Percentiles rank a stretch among this genome's conserved stretches.
phyloP scores from a whole-genome alignment of 2,329 filamentous ascomycete genomes.

The Colletotrichum caudatum region DNA sequence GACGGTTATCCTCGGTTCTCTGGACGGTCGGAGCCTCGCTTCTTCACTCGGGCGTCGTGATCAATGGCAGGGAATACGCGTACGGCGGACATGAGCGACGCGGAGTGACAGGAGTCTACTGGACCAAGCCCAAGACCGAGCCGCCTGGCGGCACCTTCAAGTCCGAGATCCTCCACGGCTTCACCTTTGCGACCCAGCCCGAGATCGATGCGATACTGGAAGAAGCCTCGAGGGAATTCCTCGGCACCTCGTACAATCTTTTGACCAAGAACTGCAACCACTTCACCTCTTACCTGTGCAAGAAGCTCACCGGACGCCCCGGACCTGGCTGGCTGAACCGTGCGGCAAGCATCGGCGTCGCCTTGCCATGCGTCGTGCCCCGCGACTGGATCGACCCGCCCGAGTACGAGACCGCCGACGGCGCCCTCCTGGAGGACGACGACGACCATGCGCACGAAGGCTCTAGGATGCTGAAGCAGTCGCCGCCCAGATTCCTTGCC shows the following conservation, averaged over 20 bases:
- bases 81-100: slow-evolving; percentile 83
- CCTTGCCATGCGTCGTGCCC: slow-evolving; percentile 84
- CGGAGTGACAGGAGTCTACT: slow-evolving; percentile 83
- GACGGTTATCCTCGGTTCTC: slow-evolving; percentile 78
- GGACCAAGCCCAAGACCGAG: slow-evolving; percentile 77
- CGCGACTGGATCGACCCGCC: slow-evolving; percentile 85
- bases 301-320: slow-evolving; percentile 76
- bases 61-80: slow-evolving; percentile 84
- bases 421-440: slow-evolving; percentile 72
- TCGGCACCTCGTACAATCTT: slow-evolving; percentile 82
- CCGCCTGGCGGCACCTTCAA: slow-evolving; percentile 84
- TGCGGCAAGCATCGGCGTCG: slow-evolving; percentile 84
- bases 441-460: slow-evolving; percentile 65
- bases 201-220: slow-evolving; percentile 80
- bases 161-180: slow-evolving; percentile 81
- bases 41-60: slow-evolving; percentile 85
- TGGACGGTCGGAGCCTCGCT: slow-evolving; percentile 84
- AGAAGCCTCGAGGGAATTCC: slow-evolving; percentile 77
- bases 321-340: slow-evolving; percentile 85
- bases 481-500: slow-evolving; percentile 44
- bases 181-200: slow-evolving; percentile 74
- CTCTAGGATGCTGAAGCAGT: slow-evolving; percentile 67
- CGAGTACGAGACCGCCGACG: slow-evolving; percentile 79
- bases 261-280: slow-evolving; percentile 90
- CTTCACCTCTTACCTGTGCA: slow-evolving; percentile 82